phyloP scores from a whole-genome alignment of 805 yeast species.

The Candida ulmi region DNA sequence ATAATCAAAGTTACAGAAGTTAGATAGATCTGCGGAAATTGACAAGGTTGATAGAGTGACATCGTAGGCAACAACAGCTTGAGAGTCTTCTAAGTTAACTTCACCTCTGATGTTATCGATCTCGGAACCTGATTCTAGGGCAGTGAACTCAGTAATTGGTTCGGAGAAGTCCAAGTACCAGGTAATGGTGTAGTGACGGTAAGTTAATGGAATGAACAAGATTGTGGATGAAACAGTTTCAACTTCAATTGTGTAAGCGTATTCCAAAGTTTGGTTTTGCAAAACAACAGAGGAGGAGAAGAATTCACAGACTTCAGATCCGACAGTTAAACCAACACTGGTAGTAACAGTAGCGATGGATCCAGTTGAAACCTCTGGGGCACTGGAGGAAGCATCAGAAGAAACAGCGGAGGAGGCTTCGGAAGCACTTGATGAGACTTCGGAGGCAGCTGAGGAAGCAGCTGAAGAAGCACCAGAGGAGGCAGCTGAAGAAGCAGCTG shows the following conservation, averaged over 20 bases:
- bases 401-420: too few relatives aligned
- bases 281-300: too few relatives aligned
- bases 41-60: constrained; percentile 3
- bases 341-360: too few relatives aligned
- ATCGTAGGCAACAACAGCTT: constrained; percentile 8
- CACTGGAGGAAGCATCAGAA: too few relatives aligned
- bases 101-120: constrained; percentile 7
- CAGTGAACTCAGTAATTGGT: background rate
- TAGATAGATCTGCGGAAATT: background rate
- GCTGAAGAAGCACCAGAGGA: too few relatives aligned
- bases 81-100: constrained; percentile 14
- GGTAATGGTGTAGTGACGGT: background rate
- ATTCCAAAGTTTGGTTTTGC: background rate
- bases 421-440: too few relatives aligned
- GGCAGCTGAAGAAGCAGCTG: too few relatives aligned
- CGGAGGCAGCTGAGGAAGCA: too few relatives aligned
- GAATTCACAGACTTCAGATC: too few relatives aligned
- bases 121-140: constrained; percentile 2
- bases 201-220: background rate
- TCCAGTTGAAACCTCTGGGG: too few relatives aligned
- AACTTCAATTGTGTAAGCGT: background rate
- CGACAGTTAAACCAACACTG: too few relatives aligned
- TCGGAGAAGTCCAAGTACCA: background rate
- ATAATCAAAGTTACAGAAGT: constrained; percentile 9
- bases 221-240: constrained; percentile 1